Conservation (phyloP, 441 rosid genomes). For the Syzygium syzygioides region DNA sequence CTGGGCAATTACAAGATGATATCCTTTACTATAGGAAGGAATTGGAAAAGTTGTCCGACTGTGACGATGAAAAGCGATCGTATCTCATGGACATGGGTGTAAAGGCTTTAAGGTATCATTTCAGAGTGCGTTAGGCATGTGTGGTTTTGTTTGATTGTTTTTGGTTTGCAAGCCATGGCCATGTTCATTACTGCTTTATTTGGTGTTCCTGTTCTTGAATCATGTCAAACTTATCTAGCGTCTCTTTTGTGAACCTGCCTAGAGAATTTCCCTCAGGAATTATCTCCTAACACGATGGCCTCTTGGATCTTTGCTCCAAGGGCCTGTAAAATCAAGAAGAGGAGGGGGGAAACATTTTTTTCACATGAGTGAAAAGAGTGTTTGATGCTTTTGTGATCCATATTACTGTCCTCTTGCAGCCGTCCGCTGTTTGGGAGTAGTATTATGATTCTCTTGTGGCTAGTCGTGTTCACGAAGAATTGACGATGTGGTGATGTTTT, state of each 20-base stretch:
- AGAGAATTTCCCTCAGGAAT: neutral
- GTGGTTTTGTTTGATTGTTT: neutral
- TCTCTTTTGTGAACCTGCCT: neutral
- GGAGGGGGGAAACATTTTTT: neutral
- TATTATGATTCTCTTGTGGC: neutral
- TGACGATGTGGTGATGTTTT: neutral
- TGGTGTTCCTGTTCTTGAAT: neutral
- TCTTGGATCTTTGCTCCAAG: neutral
- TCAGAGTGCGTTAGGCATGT: neutral
- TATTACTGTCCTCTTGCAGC: neutral
- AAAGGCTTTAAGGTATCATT: constrained; percentile 81
- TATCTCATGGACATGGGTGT: constrained; percentile 75
- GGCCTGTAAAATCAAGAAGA: neutral
- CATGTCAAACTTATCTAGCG: neutral
- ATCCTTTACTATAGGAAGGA: constrained; percentile 66
- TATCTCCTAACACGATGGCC: neutral
- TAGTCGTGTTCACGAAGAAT: neutral
- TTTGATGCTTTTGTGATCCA: neutral
- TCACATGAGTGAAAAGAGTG: neutral
- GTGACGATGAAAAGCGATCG: constrained; percentile 46
- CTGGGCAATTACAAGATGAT: constrained; percentile 88
- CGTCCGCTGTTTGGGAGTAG: neutral
- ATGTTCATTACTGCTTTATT: neutral
- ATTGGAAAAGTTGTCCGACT: constrained; percentile 41
- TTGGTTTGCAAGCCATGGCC: neutral